phyloP scores from a whole-genome alignment of 345 rosid species.

The Linum tenue region DNA sequence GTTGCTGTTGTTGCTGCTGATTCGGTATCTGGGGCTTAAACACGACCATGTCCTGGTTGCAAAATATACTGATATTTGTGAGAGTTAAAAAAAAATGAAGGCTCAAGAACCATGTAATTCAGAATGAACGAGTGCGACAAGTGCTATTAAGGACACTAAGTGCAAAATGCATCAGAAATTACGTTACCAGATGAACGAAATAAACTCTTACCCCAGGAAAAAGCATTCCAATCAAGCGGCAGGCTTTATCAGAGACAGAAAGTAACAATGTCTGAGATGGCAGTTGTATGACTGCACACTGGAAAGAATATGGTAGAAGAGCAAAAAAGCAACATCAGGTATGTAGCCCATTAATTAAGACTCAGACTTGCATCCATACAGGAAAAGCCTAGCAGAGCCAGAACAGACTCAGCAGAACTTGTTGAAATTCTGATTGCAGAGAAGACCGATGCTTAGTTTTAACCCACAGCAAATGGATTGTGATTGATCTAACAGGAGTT shows the following conservation, averaged over 20 bases:
- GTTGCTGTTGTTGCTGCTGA: constrained; percentile 41
- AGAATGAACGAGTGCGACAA: not conserved
- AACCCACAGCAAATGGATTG: too few relatives aligned
- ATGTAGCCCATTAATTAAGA: constrained; percentile 11
- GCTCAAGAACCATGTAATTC: not conserved
- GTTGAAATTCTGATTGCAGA: too few relatives aligned
- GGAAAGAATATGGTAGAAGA: not conserved
- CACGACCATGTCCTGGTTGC: constrained; percentile 82
- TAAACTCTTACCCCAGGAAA: constrained; percentile 76
- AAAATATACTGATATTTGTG: not conserved
- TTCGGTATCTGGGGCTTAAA: constrained; percentile 80
- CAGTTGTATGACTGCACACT: constrained; percentile 97
- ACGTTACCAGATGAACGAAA: not conserved
- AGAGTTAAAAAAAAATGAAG: not conserved
- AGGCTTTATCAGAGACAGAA: constrained; percentile 90
- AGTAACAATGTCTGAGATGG: constrained; percentile 89
- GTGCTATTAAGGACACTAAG: too few relatives aligned
- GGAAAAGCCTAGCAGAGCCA: not conserved
- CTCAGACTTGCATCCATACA: not conserved
- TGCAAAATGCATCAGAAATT: not conserved
- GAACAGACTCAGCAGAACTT: too few relatives aligned
- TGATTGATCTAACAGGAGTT: not conserved
- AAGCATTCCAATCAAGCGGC: constrained; percentile 94
- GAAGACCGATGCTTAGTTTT: too few relatives aligned
- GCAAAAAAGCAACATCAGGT: not conserved